phyloP scores from a whole-genome alignment of 306 rosid genomes.

The Corylus americana region DNA sequence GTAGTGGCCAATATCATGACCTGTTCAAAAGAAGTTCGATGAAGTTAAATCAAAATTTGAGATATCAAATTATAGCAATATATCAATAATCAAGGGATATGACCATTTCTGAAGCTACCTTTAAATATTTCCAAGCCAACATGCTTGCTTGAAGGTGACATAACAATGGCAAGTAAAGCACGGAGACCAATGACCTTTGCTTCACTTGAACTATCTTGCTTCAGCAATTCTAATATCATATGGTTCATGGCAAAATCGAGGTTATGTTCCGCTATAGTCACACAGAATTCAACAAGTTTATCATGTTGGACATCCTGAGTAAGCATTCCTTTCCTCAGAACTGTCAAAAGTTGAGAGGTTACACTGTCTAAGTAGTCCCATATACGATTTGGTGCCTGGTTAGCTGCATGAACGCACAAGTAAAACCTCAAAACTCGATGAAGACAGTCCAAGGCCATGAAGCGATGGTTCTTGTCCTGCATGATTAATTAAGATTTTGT shows the following conservation, averaged over 20 bases:
- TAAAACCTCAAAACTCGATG: constrained; percentile 96
- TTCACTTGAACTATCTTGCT: constrained; percentile 93
- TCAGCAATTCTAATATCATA: constrained; percentile 91
- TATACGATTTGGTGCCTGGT: constrained; percentile 81
- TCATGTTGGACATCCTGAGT: constrained; percentile 98
- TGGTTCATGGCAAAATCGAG: constrained; percentile 99
- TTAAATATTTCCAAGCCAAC: constrained; percentile 84
- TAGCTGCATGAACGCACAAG: constrained; percentile 87
- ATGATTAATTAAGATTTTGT: constrained; percentile 45
- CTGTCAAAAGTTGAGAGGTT: constrained; percentile 85
- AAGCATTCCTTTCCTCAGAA: constrained; percentile 93
- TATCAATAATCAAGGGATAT: constrained; percentile 11
- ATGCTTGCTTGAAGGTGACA: constrained; percentile 81
- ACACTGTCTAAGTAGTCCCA: constrained; percentile 99
- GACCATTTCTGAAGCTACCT: constrained; percentile 47
- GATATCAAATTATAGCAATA: constrained; percentile 16
- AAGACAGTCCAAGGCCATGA: constrained; percentile 98
- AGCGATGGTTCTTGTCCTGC: constrained; percentile 98
- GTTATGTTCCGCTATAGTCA: constrained; percentile 95
- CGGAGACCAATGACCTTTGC: constrained; percentile 99
- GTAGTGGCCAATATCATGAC: constrained; percentile 90
- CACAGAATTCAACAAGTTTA: constrained; percentile 97
- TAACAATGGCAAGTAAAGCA: constrained; percentile 91
- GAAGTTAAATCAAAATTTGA: constrained; percentile 21
- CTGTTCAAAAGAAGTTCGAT: constrained; percentile 49